These are phyloP conservation scores for Oxyria digyna DNA, from an alignment of 148 eudicot genomes.

Conservation along the genomic window DNA sequence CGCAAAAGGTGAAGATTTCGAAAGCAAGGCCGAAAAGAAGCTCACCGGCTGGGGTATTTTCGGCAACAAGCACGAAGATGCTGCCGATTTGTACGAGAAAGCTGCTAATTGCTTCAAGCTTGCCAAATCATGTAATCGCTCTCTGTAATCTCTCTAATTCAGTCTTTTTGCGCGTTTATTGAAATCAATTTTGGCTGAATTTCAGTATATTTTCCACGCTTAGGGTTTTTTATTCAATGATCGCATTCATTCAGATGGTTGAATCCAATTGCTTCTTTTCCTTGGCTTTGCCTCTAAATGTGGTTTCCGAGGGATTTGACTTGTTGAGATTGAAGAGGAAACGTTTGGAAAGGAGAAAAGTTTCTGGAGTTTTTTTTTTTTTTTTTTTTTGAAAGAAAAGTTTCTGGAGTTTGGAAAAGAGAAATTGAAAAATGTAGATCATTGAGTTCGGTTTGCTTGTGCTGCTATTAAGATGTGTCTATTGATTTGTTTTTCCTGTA, in stretches of 20 bases:
- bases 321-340: neutral
- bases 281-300: neutral
- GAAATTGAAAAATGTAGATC: neutral
- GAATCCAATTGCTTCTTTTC: neutral
- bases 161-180: neutral
- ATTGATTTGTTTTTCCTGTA: neutral
- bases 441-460: neutral
- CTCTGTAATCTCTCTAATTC: neutral
- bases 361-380: neutral
- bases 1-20: constrained; percentile 48
- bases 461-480: neutral
- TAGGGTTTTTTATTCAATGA: constrained; percentile 6
- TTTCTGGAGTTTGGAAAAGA: neutral
- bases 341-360: too few relatives aligned
- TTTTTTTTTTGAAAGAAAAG: neutral
- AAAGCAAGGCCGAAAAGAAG: constrained; percentile 69
- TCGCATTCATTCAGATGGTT: neutral
- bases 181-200: neutral
- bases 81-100: constrained; percentile 70
- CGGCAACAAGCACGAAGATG: constrained; percentile 70
- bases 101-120: constrained; percentile 77
- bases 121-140: constrained; percentile 53
- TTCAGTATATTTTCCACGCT: neutral
- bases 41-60: constrained; percentile 64
- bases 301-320: neutral